Evolutionary conservation across 257 asterid species (phyloP).

Genomic region (Leptodermis oblonga): DNA sequence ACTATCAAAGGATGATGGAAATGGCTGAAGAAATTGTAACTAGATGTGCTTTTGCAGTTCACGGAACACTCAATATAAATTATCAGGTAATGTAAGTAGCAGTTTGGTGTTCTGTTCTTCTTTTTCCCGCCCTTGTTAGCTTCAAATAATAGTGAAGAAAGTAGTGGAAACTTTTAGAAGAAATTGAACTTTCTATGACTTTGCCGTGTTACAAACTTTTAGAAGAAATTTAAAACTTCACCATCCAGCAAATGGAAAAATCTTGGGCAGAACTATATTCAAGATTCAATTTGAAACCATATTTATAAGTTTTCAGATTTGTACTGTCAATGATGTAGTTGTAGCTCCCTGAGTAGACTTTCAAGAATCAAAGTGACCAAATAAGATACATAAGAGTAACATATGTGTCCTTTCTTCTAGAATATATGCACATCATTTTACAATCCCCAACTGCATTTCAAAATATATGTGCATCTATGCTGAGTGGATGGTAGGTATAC

Average conservation of each 20-base stretch:
- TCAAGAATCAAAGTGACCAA: not conserved
- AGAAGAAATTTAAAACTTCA: not conserved
- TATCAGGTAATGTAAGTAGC: conserved; percentile 58
- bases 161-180: not conserved
- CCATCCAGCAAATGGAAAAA: not conserved
- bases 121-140: not conserved
- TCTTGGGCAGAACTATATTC: not conserved
- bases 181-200: not conserved
- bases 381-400: not conserved
- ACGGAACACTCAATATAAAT: conserved; percentile 69
- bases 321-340: not conserved
- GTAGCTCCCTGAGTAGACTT: not conserved
- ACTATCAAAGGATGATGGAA: conserved; percentile 95
- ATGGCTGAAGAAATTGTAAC: conserved; percentile 86
- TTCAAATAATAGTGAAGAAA: not conserved
- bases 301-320: no score
- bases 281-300: not conserved
- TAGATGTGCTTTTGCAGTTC: conserved; percentile 82
- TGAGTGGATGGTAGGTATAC: not conserved
- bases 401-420: no score
- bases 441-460: not conserved
- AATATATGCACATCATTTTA: no score
- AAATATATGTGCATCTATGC: not conserved
- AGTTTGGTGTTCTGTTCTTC: not conserved
- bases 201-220: not conserved